A percentile compares a stretch with the other conserved stretches of the same genome.
Conservation (phyloP, 192 early-diverging fungal genomes). For the Piromyces sp. region DNA sequence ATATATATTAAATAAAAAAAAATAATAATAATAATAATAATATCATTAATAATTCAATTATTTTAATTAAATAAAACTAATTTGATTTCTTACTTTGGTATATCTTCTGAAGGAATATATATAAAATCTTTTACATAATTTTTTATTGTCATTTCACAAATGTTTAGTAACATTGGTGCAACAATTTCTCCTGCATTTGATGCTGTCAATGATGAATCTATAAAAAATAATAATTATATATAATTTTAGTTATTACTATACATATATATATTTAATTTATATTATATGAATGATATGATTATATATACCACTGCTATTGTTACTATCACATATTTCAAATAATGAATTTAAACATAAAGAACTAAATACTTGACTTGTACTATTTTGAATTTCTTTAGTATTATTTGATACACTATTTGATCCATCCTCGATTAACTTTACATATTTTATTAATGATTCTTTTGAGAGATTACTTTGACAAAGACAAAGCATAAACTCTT, state of each 20-base stretch:
- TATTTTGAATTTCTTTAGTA: neutral
- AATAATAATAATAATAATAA: too few species aligned
- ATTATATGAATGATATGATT: neutral
- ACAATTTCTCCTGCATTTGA: neutral
- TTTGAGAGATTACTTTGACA: slow-evolving; percentile 43
- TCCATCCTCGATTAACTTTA: slow-evolving; percentile 36
- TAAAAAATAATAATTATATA: neutral
- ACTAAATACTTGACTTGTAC: neutral
- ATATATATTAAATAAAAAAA: too few species aligned
- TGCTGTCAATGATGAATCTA: neutral
- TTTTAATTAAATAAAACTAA: too few species aligned
- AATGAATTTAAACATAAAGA: neutral
- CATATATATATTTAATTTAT: too few species aligned
- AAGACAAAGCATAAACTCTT: slow-evolving; percentile 47
- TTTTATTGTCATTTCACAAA: neutral
- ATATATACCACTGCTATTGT: neutral
- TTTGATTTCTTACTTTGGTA: too few species aligned
- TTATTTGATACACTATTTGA: slow-evolving; percentile 8
- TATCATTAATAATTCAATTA: too few species aligned
- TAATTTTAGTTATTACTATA: too few species aligned
- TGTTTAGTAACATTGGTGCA: neutral
- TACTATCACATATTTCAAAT: neutral
- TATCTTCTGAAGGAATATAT: neutral
- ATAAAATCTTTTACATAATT: neutral
- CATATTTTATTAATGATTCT: slow-evolving; percentile 26